These are phyloP conservation scores for Linnemannia exigua DNA, from an alignment of 192 early-diverging fungal genomes.

Conservation along the genomic window DNA sequence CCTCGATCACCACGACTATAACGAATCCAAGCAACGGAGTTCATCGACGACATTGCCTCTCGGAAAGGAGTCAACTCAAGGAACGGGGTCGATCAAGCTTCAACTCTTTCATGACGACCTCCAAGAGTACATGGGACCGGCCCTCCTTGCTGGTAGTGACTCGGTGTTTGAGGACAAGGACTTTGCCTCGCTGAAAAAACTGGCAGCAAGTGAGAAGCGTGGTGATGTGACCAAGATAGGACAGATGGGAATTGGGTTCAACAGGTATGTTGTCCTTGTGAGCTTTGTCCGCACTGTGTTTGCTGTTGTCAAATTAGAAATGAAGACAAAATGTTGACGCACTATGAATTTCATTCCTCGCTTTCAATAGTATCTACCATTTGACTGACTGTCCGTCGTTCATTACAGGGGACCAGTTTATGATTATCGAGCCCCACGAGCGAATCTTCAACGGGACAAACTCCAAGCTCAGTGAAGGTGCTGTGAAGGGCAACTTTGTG, in stretches of 20 bases:
- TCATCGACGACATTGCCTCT: not conserved
- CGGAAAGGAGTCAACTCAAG: not conserved
- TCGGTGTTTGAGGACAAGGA: slow-evolving; percentile 38
- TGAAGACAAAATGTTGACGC: not conserved
- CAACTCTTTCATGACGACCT: slow-evolving; percentile 22
- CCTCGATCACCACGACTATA: slow-evolving; percentile 49
- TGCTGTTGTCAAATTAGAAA: not conserved
- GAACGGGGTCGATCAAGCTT: not conserved
- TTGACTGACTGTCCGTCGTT: slow-evolving; percentile 55
- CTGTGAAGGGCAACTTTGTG: slow-evolving; percentile 24
- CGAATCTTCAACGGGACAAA: slow-evolving; percentile 6
- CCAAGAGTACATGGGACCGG: slow-evolving; percentile 43
- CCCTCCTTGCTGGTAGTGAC: slow-evolving; percentile 40
- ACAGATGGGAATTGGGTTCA: slow-evolving; percentile 56
- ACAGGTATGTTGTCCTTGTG: slow-evolving; percentile 13
- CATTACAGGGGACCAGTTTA: slow-evolving; percentile 38
- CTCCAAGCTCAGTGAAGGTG: slow-evolving; percentile 6
- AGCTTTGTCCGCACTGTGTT: not conserved
- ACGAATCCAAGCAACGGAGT: not conserved
- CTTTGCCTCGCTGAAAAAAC: slow-evolving; percentile 26
- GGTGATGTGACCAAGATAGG: slow-evolving; percentile 44
- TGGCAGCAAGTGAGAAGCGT: slow-evolving; percentile 35
- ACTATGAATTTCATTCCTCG: not conserved
- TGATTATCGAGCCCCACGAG: slow-evolving; percentile 59
- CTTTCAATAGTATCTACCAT: slow-evolving; percentile 49